These are phyloP conservation scores for Orbilia javanica DNA, from an alignment of 2,329 filamentous ascomycete species.

Conservation along the genomic window DNA sequence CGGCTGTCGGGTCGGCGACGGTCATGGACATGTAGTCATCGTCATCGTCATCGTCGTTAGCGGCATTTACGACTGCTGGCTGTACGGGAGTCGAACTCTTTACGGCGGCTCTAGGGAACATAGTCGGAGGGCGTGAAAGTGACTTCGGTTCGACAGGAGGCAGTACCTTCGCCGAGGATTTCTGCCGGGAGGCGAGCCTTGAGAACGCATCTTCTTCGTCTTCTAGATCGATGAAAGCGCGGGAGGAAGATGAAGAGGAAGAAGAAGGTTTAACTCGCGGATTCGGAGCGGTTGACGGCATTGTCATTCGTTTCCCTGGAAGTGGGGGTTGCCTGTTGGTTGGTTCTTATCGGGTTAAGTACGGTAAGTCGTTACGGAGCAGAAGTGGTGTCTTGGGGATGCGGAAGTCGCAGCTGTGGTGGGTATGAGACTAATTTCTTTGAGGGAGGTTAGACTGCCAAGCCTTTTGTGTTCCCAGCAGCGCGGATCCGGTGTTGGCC, in stretches of 20 bases:
- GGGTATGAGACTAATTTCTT: background rate
- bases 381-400: background rate
- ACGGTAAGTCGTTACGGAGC: background rate
- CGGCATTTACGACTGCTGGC: background rate
- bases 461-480: background rate
- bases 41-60: constrained; percentile 74
- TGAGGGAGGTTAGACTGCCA: background rate
- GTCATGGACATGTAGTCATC: constrained; percentile 99
- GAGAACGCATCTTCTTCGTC: constrained; percentile 56
- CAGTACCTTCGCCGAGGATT: constrained; percentile 23
- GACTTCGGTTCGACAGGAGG: constrained; percentile 33
- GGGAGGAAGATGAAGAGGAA: background rate
- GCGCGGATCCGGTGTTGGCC: background rate
- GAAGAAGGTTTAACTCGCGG: constrained; percentile 20
- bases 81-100: background rate
- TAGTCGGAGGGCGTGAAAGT: constrained; percentile 5
- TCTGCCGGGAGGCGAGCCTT: constrained; percentile 33
- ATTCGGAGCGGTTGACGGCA: constrained; percentile 41
- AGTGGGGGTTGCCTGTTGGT: background rate
- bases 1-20: constrained; percentile 75
- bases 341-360: background rate
- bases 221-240: constrained; percentile 27
- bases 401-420: background rate
- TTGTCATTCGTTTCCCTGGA: constrained; percentile 31
- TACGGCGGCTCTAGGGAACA: background rate